Percentiles rank a stretch among this genome's conserved stretches.
phyloP scores from a whole-genome alignment of 164 flowering plant species.

The Kingdonia uniflora region DNA sequence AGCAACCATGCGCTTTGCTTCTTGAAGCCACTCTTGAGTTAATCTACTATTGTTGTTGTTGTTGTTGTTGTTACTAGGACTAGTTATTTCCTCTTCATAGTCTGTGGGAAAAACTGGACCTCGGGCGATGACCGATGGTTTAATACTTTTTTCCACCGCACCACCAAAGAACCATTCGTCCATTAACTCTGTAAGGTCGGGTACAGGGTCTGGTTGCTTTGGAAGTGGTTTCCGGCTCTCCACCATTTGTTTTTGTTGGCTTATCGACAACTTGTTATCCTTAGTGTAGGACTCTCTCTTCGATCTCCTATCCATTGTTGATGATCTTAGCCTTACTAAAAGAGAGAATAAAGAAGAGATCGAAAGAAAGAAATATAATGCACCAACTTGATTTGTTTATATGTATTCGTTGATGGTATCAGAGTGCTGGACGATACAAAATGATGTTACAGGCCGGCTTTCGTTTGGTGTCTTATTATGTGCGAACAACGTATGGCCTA shows the following conservation, averaged over 20 bases:
- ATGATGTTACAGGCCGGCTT: neutral
- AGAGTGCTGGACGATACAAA: neutral
- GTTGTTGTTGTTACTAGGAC: conserved; percentile 26
- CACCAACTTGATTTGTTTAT: neutral
- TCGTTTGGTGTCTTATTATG: neutral
- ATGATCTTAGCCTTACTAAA: neutral
- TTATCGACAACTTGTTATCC: conserved; percentile 15
- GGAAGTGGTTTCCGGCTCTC: conserved; percentile 9
- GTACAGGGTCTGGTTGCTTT: conserved; percentile 15
- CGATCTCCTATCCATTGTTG: conserved; percentile 29
- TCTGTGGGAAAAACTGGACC: too few species aligned
- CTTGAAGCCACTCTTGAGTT: conserved; percentile 67
- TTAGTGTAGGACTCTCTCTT: conserved; percentile 13
- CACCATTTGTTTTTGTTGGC: conserved; percentile 23
- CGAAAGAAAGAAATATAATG: neutral
- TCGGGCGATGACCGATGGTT: too few species aligned
- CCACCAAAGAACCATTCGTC: conserved; percentile 61
- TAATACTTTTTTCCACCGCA: too few species aligned
- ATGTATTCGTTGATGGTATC: conserved; percentile 1
- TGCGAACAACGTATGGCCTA: too few species aligned
- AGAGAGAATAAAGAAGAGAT: neutral
- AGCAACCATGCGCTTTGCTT: conserved; percentile 60
- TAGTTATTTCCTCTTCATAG: conserved; percentile 16
- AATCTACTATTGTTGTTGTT: conserved; percentile 24
- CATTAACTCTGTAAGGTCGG: conserved; percentile 63